phyloP scores from a whole-genome alignment of 805 yeast species.

The Candida gorgasii region DNA sequence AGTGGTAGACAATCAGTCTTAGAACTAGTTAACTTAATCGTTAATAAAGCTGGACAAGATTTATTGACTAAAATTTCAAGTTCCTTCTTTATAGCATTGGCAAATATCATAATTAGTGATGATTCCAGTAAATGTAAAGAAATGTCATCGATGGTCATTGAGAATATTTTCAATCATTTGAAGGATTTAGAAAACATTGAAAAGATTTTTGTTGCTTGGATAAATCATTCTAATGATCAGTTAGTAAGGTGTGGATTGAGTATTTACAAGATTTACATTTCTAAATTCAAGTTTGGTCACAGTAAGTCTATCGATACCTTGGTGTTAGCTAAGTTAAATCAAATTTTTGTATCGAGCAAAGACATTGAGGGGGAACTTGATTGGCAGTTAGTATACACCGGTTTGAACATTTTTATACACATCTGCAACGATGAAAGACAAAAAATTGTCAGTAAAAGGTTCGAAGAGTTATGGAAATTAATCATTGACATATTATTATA shows the following conservation, averaged over 20 bases:
- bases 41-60: slow-evolving; percentile 63
- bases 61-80: slow-evolving; percentile 61
- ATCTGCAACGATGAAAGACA: slow-evolving; percentile 41
- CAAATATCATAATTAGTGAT: slow-evolving; percentile 77
- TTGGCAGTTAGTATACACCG: slow-evolving; percentile 80
- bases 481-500: slow-evolving; percentile 61
- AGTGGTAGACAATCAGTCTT: slow-evolving; percentile 87
- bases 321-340: slow-evolving; percentile 25
- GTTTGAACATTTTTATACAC: slow-evolving; percentile 52
- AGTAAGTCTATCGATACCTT: slow-evolving; percentile 41
- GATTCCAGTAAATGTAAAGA: slow-evolving; percentile 78
- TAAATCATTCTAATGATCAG: slow-evolving; percentile 52
- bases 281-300: slow-evolving; percentile 45
- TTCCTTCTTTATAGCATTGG: slow-evolving; percentile 80
- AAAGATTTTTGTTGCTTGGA: slow-evolving; percentile 59
- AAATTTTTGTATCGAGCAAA: slow-evolving; percentile 26
- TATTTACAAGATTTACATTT: slow-evolving; percentile 62
- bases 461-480: slow-evolving; percentile 49
- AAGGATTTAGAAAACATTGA: slow-evolving; percentile 33
- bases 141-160: slow-evolving; percentile 67
- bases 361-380: slow-evolving; percentile 38
- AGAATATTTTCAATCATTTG: slow-evolving; percentile 53
- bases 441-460: slow-evolving; percentile 25
- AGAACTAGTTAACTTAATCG: slow-evolving; percentile 75
- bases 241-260: slow-evolving; percentile 74